A percentile compares a stretch with the other conserved stretches of the same genome.
Evolutionary conservation across 768 basidiomycete genomes (phyloP).

Genomic region (Naematelia aurantialba): DNA sequence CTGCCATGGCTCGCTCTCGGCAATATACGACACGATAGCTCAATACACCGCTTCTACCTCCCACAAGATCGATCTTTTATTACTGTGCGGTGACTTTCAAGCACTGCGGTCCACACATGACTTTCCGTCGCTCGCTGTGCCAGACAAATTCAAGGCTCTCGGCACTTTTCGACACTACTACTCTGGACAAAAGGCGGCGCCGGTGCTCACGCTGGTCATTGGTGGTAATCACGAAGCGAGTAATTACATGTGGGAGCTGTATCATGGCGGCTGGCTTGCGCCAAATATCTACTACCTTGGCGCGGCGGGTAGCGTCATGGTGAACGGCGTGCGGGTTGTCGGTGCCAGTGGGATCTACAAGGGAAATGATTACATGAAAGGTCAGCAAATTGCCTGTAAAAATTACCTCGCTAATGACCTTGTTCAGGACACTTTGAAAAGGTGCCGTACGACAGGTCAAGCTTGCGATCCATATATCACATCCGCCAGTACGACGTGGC

Average conservation of each 20-base stretch:
- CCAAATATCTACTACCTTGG: conserved; percentile 96
- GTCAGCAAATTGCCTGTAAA: conserved; percentile 35
- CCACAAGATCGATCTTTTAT: conserved; percentile 74
- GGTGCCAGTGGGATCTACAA: conserved; percentile 94
- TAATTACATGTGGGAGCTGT: conserved; percentile 96
- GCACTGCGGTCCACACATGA: conserved; percentile 82
- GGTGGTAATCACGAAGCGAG: conserved; percentile 98
- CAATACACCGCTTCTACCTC: conserved; percentile 61
- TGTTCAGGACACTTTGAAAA: conserved; percentile 66
- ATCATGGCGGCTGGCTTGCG: conserved; percentile 95
- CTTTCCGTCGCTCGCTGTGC: conserved; percentile 84
- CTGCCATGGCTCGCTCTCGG: conserved; percentile 68
- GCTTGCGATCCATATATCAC: conserved; percentile 84
- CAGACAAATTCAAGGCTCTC: conserved; percentile 76
- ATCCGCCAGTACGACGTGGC: conserved; percentile 78
- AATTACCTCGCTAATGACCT: background rate
- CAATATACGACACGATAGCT: conserved; percentile 71
- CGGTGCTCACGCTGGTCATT: conserved; percentile 84
- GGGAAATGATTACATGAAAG: conserved; percentile 65
- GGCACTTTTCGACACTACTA: conserved; percentile 87
- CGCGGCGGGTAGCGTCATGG: conserved; percentile 77
- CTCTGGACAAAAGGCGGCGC: conserved; percentile 72
- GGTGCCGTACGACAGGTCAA: conserved; percentile 69
- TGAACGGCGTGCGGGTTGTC: conserved; percentile 81
- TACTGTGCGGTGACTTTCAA: conserved; percentile 91